Conservation (phyloP, 2,329 filamentous ascomycete species). For the Pestalotiopsis sp. region DNA sequence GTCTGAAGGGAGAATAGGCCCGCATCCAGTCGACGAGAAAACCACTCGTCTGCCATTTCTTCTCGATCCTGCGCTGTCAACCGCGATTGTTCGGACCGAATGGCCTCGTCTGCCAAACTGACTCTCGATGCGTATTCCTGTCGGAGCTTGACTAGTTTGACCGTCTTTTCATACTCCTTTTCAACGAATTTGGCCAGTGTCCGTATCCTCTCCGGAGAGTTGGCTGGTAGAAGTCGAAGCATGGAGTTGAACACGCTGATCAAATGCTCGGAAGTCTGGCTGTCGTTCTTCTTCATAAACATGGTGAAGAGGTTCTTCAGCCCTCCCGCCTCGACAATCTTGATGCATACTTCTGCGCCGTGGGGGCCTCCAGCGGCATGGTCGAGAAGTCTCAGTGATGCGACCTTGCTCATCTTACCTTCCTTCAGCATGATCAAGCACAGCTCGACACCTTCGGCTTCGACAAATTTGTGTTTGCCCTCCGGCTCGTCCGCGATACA, state of each 20-base stretch:
- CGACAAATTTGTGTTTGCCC: conserved; percentile 81
- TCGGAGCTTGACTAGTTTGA: conserved; percentile 71
- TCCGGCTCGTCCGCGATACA: conserved; percentile 75
- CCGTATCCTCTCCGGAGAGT: conserved; percentile 78
- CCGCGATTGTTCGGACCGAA: conserved; percentile 57
- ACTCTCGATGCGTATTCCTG: conserved; percentile 70
- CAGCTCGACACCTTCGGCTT: conserved; percentile 90
- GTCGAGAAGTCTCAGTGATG: conserved; percentile 81
- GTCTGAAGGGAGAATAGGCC: conserved; percentile 83
- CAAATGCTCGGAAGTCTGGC: conserved; percentile 73
- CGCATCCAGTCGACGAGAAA: conserved; percentile 77
- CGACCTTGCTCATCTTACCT: conserved; percentile 78
- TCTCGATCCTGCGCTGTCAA: conserved; percentile 62
- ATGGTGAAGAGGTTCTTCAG: conserved; percentile 83
- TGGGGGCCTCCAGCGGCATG: conserved; percentile 68
- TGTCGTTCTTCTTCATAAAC: conserved; percentile 80
- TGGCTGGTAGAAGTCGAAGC: conserved; percentile 76
- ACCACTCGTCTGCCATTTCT: conserved; percentile 69
- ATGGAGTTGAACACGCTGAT: conserved; percentile 84
- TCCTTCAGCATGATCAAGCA: conserved; percentile 90
- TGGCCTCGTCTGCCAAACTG: conserved; percentile 62
- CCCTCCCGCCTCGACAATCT: conserved; percentile 79
- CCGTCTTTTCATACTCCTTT: conserved; percentile 86
- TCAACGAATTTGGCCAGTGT: conserved; percentile 93
- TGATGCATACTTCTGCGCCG: conserved; percentile 69